Base-by-base conservation (phyloP, 2,329 filamentous ascomycete genomes). In the Talaromyces marneffei region DNA sequence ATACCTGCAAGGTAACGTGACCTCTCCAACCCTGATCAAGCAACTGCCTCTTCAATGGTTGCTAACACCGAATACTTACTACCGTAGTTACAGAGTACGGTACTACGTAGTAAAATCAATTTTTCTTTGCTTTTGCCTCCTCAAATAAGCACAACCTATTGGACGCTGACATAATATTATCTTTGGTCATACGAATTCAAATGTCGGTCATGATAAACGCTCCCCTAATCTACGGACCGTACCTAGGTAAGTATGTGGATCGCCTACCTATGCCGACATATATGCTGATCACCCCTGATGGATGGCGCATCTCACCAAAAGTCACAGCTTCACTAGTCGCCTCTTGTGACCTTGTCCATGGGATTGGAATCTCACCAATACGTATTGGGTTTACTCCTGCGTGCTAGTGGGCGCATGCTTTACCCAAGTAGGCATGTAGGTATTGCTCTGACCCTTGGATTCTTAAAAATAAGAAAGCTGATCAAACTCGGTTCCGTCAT, bases 281-380 rank as follows among this genome's bases (percentile, higher is more conserved):
- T 31, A 35, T 23, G 48, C 29, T 31, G 48, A 52, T 52, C 48
- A 52, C 48, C 48, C 48, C 48, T 52, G 48, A 35, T 33, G 2
- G n/a, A 48, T 3, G 23, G 12, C 8, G 23, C 42, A 46, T 33
- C 2, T 35, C 48, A 33, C 9, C 46, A 33, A n/a, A n/a, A 33
- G 48, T 31, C 14, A n/a, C 23, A 9, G n/a, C 20, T 39, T 39
- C 52, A n/a, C 31, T 54, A 39, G 31, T 16, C 18, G 8, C 25
- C 33, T 33, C 35, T 33, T n/a, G n/a, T n/a, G n/a, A n/a, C n/a
- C n/a, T n/a, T 31, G 25, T 57, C 55, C 55, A 48, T 57, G 55
- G 55, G 37, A 7, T 48, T 46, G 55, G 55, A 29, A 46, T n/a
- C 29, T 57, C 55, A n/a, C 55, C 55, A 48, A 29, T 16, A 57